phyloP scores from a whole-genome alignment of 177 flowering plant species.

The Vitis hybrid region DNA sequence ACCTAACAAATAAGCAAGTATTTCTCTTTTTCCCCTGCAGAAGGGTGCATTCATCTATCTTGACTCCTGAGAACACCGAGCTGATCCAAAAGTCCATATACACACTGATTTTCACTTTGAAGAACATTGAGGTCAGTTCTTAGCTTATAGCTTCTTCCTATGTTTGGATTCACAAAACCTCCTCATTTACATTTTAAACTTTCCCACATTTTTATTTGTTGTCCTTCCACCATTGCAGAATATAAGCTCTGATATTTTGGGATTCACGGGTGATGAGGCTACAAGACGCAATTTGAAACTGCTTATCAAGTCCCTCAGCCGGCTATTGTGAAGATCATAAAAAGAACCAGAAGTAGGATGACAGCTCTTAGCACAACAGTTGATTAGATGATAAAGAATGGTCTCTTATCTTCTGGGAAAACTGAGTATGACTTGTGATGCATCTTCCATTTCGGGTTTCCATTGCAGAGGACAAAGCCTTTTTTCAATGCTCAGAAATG shows the following conservation, averaged over 20 bases:
- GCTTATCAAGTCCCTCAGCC: constrained; percentile 89
- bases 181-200: not conserved
- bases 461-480: too few relatives aligned
- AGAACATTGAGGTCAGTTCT: constrained; percentile 79
- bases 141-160: not conserved
- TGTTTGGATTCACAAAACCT: not conserved
- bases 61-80: constrained; percentile 89
- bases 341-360: too few relatives aligned
- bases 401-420: too few relatives aligned
- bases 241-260: constrained; percentile 83
- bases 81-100: constrained; percentile 68
- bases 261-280: constrained; percentile 93
- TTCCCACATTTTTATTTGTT: not conserved
- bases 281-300: constrained; percentile 76
- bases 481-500: too few relatives aligned
- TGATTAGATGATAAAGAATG: too few relatives aligned
- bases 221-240: constrained; percentile 43
- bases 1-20: not conserved
- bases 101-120: constrained; percentile 75
- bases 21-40: constrained; percentile 38
- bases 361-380: too few relatives aligned
- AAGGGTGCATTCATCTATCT: constrained; percentile 70
- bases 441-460: too few relatives aligned
- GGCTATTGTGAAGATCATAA: constrained; percentile 50
- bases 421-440: too few relatives aligned